Evolutionary conservation across 139 green algal species (phyloP), one percentile per base, ranked within the genome.

Genomic region (Chlamydomonas urium): DNA sequence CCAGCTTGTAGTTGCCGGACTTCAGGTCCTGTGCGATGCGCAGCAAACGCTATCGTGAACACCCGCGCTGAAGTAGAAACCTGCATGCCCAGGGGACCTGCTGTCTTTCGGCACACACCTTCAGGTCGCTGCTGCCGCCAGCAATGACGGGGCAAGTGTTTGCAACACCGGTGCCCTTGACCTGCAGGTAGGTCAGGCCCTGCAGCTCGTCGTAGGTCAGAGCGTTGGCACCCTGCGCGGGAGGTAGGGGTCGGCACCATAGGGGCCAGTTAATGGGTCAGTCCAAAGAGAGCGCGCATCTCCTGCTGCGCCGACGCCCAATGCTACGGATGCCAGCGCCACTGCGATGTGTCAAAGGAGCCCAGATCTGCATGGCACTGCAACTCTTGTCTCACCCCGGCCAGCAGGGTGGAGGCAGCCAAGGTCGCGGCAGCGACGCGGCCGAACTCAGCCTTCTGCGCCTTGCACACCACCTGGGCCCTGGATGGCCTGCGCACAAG

Each of bases 141-240:
- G 90, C 81, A 38, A 98, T 79, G 23, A 96, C 88, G 29, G 95
- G 90, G 95, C 95, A 99, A 60, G 96, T 98, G 93, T 99, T 99
- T 81, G 95, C 95, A 62, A 97, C 79, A 73, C 95, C 95, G 19
- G 85, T 92, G 68, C 95, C 95, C 91, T 99, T 99, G 38, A 99
- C 92, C 84, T 99, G 92, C 42, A 97, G 80, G 88, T 99, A 99
- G 71, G 95, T 97, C 78, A 97, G 87, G 67, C 88, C 86, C 78
- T 98, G 91, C 32, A 98, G 82, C 86, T 99, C 83, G 67, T 98
- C 95, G 77, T 91, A 97, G 80, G 89, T 97, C 38, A 99, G 69
- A 8, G 93, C 94, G 45, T 86, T 84, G 53, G 91, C 92, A 35
- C 82, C 80, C 85, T 92, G 74, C 70, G 53, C 33, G 42, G 28